Evolutionary conservation across 2,329 filamentous ascomycete species (phyloP), one percentile per base, ranked within the genome.

Genomic region (Aureobasidium zeae): DNA sequence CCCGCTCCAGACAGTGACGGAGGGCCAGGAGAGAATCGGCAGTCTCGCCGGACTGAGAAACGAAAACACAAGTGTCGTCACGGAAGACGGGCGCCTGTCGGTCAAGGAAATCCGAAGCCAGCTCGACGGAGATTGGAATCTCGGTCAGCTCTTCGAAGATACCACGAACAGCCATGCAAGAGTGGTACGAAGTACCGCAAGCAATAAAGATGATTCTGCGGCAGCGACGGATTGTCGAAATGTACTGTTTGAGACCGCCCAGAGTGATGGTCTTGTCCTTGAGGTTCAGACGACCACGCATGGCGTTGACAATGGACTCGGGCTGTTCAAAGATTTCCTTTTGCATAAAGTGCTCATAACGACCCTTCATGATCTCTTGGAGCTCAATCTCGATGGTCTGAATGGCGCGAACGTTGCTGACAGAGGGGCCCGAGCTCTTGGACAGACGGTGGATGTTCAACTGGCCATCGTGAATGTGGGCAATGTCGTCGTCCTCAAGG

Each of bases 301-400:
- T 98, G 54, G 91, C 95, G 77, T 98, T 98, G 72, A 98, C 81
- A 49, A 98, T 86, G 11, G 91, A 98, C 71, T 98, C 91, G 61
- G 91, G 91, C 74, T 98, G 91, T 76, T 98, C 91, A 66, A 98
- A 98, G 61, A 98, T 98, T 68, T 98, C 91, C 79, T 98, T 98
- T 67, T 98, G 91, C 91, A 98, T 98, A 76, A 95, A 98, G 73
- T 98, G 91, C 67, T 98, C 91, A 69, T 96, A 98, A 65, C 91
- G 93, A 68, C 91, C 91, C 82, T 98, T 98, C 91, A 98, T 98
- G 69, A 98, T 98, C 74, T 98, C 88, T 73, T 98, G 91, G 52
- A 98, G 82, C 74, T 98, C 87, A 38, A 98, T 84, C 74, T 98
- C 91, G 45, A 98, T 79, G 45, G 91, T 98, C 76, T 98, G 91